Conservation (phyloP, 75 land plant species). For the Gnetum montanum region DNA sequence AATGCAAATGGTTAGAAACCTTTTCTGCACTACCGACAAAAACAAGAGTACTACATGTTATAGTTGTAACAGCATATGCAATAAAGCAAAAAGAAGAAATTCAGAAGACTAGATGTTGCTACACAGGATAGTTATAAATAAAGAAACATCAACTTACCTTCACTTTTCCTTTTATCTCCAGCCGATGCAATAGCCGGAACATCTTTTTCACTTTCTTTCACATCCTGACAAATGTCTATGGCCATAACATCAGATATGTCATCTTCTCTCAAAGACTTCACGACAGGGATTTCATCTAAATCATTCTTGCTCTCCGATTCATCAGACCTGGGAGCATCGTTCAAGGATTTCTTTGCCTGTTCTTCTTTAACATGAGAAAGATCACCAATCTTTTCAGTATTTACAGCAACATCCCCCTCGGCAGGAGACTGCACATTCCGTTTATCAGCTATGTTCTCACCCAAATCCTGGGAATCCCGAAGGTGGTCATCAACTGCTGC, state of each 20-base stretch:
- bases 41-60: too few relatives aligned
- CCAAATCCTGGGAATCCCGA: not conserved
- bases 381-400: not conserved
- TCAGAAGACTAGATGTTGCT: too few relatives aligned
- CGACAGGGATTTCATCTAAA: conserved; percentile 6
- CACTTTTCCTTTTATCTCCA: conserved; percentile 40
- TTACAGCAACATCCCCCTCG: not conserved
- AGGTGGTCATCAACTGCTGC: not conserved
- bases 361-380: too few relatives aligned
- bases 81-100: too few relatives aligned
- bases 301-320: conserved; percentile 1
- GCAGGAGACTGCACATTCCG: not conserved
- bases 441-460: not conserved
- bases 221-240: conserved; percentile 11
- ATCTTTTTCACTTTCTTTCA: conserved; percentile 2
- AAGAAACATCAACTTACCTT: conserved; percentile 23
- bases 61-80: too few relatives aligned
- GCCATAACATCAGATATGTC: not conserved
- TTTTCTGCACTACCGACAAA: not conserved
- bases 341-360: not conserved
- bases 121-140: too few relatives aligned
- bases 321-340: not conserved
- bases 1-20: too few relatives aligned
- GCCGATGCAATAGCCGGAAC: conserved; percentile 23
- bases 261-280: conserved; percentile 4